Base-by-base conservation (phyloP, 1,139 yeast species). In the Suhomyces guaymorum region DNA sequence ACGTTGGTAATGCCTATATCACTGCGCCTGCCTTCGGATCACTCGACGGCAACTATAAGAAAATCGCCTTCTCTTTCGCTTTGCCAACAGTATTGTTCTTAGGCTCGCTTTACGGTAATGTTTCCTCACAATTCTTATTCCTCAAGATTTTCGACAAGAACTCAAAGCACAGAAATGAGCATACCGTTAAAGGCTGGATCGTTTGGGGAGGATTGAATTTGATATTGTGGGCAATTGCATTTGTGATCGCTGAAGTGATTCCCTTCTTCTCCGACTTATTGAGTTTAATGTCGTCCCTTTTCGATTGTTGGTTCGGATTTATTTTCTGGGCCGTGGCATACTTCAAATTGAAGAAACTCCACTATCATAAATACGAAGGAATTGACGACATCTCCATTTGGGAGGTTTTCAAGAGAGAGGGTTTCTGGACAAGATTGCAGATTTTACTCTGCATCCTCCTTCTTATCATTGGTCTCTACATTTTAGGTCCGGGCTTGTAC, bases 261-360 rank as follows among this genome's bases (percentile, higher is more conserved):
- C 84, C 84, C 10, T 78, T 78, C 55, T 78, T 78, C 54, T 67
- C 77, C 19, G 82, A 77, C 48, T 57, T 78, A 45, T 61, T 78
- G 29, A 68, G 80, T 5, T 60, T 78, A 49, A 77, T 78, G 82
- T 71, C 77, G n/a, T 76, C 83, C 3, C 59, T 78, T 33, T 78
- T 78, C 48, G 83, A 77, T 52, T 75, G 82, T 51, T 78, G 81
- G 79, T 78, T 78, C 48, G 83, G 83, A 0, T 78, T 74, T 49
- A 73, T 78, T 14, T 78, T 78, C 49, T 78, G 83, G 83, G 82
- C 81, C n/a, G 69, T 75, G 22, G 82, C 83, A 0, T 78, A 55
- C 53, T 66, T 77, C 50, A 68, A 67, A 46, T 58, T 72, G 44
- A 63, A 57, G 42, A 59, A 59, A 31, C 46, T 45, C 37, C 34